Evolutionary conservation across 345 rosid species (phyloP).

Genomic region (Brassica incana): DNA sequence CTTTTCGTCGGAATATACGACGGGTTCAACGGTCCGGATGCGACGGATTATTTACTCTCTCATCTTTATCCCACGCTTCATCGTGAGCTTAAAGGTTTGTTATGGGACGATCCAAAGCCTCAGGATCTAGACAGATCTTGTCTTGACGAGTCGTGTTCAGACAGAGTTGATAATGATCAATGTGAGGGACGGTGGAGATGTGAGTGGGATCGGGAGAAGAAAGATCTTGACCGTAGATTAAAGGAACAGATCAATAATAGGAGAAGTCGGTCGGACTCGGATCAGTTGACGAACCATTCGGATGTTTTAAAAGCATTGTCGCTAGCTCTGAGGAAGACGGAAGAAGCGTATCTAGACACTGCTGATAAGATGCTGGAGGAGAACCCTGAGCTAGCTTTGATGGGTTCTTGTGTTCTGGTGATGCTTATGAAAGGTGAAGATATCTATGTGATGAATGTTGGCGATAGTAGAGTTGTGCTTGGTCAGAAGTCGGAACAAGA

Average conservation of each 20-base stretch:
- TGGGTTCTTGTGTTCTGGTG: constrained; percentile 7
- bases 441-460: not conserved
- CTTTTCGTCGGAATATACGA: constrained; percentile 6
- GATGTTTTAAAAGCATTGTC: not conserved
- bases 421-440: constrained; percentile 7
- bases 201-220: not conserved
- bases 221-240: constrained; percentile 1
- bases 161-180: not conserved
- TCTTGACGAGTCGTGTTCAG: not conserved
- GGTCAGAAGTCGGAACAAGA: constrained; percentile 74
- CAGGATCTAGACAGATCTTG: not conserved
- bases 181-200: constrained; percentile 1
- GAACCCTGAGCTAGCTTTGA: constrained; percentile 2
- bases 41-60: not conserved
- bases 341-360: not conserved
- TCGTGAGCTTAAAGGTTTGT: not conserved
- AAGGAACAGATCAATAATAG: not conserved
- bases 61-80: not conserved
- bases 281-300: not conserved
- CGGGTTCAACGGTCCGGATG: constrained; percentile 3
- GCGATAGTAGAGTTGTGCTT: constrained; percentile 81
- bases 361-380: not conserved
- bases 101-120: not conserved
- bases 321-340: constrained; percentile 3
- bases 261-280: not conserved